Percentiles rank a stretch among this genome's conserved stretches.
Evolutionary conservation across 2,329 filamentous ascomycete species (phyloP).

Genomic region (Escovopsis sp.): DNA sequence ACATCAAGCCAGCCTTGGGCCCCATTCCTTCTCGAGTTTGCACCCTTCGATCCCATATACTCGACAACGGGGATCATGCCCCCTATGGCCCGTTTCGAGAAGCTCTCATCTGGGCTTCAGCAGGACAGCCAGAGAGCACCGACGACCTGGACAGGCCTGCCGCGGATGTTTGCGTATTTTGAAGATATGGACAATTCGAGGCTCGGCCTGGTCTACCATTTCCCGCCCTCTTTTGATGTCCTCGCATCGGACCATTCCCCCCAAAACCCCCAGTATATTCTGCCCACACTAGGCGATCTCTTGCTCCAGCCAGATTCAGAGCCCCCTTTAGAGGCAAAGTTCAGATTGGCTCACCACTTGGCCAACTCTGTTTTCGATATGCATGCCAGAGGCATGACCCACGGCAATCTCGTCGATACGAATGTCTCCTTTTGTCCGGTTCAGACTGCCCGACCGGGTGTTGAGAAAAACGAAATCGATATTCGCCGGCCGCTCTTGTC

Average conservation of each 20-base stretch:
- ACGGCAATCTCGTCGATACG: constrained; percentile 53
- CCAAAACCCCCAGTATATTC: constrained; percentile 32
- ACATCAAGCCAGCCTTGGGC: constrained; percentile 30
- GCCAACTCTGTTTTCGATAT: constrained; percentile 59
- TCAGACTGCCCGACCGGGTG: constrained; percentile 25
- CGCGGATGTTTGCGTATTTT: constrained; percentile 53
- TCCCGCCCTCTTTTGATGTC: constrained; percentile 50
- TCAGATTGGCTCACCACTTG: constrained; percentile 58
- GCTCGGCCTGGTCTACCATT: constrained; percentile 60
- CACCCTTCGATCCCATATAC: constrained; percentile 47
- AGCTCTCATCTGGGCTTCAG: constrained; percentile 43
- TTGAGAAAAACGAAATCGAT: constrained; percentile 36
- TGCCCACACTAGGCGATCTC: constrained; percentile 40
- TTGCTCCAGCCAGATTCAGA: constrained; percentile 38
- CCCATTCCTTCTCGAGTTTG: constrained; percentile 58
- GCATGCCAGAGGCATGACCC: constrained; percentile 52
- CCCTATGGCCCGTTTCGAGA: constrained; percentile 50
- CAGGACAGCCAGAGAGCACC: constrained; percentile 35
- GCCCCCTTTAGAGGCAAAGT: constrained; percentile 60
- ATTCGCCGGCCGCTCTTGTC: constrained; percentile 55
- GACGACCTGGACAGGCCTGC: constrained; percentile 46
- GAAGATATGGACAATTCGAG: constrained; percentile 57
- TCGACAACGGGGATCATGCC: constrained; percentile 48
- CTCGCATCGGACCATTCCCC: constrained; percentile 38
- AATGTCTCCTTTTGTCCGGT: constrained; percentile 52